Base-by-base conservation (phyloP, 116 monocot genomes). In the Papilionanthe hybrid region DNA sequence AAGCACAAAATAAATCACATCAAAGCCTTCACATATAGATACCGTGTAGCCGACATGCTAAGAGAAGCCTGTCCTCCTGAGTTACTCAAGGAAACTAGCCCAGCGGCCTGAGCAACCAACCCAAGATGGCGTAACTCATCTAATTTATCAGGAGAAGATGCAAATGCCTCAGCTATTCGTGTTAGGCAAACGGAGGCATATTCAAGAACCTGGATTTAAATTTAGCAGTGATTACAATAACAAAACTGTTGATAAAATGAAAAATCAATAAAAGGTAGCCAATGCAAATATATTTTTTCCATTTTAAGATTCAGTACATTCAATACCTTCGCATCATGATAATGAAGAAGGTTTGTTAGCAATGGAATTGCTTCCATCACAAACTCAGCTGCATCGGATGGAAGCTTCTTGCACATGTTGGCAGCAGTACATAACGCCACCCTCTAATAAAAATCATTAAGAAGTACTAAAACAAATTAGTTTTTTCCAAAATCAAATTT, bases 331-430 rank as follows among this genome's bases (percentile, higher is more conserved):
- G 98, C 86, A 87, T 98, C 98, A 81, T 94, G 94, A 78, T 94
- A 89, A 43, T 93, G 83, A 18, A 98, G 93, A 78, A 98, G 98
- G 75, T 98, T 92, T 57, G 90, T 94, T 17, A 98, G 90, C 86
- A 94, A 78, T 28, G 98, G 98, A 79, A 98, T 93, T 30, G 98
- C 94, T 84, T 98, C 98, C 98, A 98, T 98, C 5, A 94, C 94
- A 89, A 91, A 98, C 75, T 98, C 98, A 67, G 94, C 91, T 47
- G 98, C 98, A 93, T 98, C 98, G 28, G 93, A 98, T 72, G 92
- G 98, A 37, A 98, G 87, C 72, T 94, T 98, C 86, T 92, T 92
- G 58, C 98, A 98, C 93, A 98, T 94, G 86, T 98, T 98, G 87
- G 98, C 94, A 72, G 98, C 98, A 77, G 98, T 98, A n/a, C 93